These are phyloP conservation scores for Pascua sp. DNA, from an alignment of 1,284 basidiomycete genomes.

Conservation along the genomic window DNA sequence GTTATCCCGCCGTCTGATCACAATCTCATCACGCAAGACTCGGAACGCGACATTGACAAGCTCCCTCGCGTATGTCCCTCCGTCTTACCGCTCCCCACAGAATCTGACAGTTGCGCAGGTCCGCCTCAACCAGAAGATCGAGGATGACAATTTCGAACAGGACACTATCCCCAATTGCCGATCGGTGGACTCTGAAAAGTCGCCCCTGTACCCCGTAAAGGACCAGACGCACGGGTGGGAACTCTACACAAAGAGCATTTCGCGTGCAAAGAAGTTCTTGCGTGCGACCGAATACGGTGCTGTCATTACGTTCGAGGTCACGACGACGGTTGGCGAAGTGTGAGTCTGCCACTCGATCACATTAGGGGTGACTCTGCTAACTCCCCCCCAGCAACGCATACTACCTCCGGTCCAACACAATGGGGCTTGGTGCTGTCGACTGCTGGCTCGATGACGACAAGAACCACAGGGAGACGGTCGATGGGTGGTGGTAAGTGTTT, in stretches of 20 bases:
- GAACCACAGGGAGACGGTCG: conserved; percentile 26
- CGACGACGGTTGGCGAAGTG: conserved; percentile 36
- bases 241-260: neutral
- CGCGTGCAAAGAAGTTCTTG: conserved; percentile 3
- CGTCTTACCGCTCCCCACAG: neutral
- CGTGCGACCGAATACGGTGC: conserved; percentile 30
- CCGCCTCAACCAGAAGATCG: neutral
- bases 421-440: conserved; percentile 39
- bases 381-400: conserved; percentile 33
- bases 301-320: conserved; percentile 31
- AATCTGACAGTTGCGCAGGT: neutral
- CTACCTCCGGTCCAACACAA: conserved; percentile 34
- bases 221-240: conserved; percentile 3
- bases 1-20: neutral
- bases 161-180: neutral
- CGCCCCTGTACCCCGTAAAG: neutral
- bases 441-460: conserved; percentile 41
- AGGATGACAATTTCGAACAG: neutral
- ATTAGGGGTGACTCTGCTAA: conserved; percentile 13
- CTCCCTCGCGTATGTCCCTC: neutral
- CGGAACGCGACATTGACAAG: neutral
- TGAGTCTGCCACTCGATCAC: neutral
- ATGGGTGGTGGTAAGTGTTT: conserved; percentile 34
- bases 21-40: neutral
- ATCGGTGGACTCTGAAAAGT: conserved; percentile 1